These are phyloP conservation scores for Phytophthora pluvialis DNA, from an alignment of 352 stramenopile genomes.

Conservation along the genomic window DNA sequence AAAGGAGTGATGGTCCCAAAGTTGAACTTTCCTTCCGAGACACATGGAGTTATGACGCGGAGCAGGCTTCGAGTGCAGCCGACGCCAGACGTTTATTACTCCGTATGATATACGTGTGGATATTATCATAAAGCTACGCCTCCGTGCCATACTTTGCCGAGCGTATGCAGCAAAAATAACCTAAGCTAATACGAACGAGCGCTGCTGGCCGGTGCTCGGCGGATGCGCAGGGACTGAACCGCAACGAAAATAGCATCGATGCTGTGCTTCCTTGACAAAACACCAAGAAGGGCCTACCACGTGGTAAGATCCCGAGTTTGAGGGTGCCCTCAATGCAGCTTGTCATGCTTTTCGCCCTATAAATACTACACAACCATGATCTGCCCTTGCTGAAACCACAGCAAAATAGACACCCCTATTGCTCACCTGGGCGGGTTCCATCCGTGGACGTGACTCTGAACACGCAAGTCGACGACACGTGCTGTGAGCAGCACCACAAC, in stretches of 20 bases:
- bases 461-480: not conserved
- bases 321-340: not conserved
- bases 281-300: not conserved
- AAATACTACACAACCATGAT: constrained; percentile 23
- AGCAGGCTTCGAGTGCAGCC: no score
- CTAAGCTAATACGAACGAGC: not conserved
- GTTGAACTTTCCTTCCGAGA: constrained; percentile 25
- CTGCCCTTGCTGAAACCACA: constrained; percentile 23
- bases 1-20: constrained; percentile 18
- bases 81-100: no score
- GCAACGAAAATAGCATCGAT: not conserved
- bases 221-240: not conserved
- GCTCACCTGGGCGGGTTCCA: not conserved
- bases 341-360: constrained; percentile 4
- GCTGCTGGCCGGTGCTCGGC: not conserved
- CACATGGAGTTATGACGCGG: no score
- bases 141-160: not conserved
- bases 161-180: not conserved
- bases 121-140: no score
- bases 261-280: constrained; percentile 1
- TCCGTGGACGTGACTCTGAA: not conserved
- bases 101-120: no score
- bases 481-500: not conserved
- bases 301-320: not conserved
- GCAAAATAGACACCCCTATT: constrained; percentile 6